Evolutionary conservation across 176 grass and related monocot genomes (phyloP).

Genomic region (Bromus sterilis): DNA sequence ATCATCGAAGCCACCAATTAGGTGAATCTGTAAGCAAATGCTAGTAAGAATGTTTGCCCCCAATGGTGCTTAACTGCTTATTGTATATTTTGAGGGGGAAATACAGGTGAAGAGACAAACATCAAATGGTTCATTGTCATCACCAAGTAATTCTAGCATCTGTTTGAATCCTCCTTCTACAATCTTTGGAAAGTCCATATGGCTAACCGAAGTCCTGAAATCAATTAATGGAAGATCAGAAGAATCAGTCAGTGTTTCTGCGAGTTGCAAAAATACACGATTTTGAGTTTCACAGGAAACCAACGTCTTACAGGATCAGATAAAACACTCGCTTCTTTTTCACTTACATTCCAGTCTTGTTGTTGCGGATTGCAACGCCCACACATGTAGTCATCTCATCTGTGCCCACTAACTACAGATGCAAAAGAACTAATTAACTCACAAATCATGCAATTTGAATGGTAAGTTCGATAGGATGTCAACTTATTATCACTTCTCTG

Average conservation of each 20-base stretch:
- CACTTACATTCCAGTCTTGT: constrained; percentile 90
- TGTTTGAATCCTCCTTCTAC: constrained; percentile 68
- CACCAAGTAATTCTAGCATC: constrained; percentile 72
- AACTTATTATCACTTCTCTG: too few relatives aligned
- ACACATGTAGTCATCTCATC: constrained; percentile 90
- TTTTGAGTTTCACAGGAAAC: constrained; percentile 8
- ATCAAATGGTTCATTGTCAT: constrained; percentile 62
- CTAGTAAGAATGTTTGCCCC: constrained; percentile 18
- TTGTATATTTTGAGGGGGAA: neutral
- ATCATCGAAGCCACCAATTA: constrained; percentile 80
- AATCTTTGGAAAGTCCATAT: constrained; percentile 77
- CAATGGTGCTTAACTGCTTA: neutral
- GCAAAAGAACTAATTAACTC: constrained; percentile 8
- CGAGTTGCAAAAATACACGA: neutral
- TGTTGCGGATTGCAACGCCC: constrained; percentile 73
- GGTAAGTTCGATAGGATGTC: too few relatives aligned
- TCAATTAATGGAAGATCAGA: constrained; percentile 8
- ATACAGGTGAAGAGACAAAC: constrained; percentile 50
- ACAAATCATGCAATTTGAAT: neutral
- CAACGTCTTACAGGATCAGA: constrained; percentile 32
- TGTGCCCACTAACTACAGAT: constrained; percentile 68
- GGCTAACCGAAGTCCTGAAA: constrained; percentile 66
- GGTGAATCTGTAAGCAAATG: constrained; percentile 60
- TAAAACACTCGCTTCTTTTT: constrained; percentile 31
- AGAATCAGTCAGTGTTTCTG: neutral